phyloP scores from a whole-genome alignment of 2,329 filamentous ascomycete genomes.

The Trichoderma harzianum region DNA sequence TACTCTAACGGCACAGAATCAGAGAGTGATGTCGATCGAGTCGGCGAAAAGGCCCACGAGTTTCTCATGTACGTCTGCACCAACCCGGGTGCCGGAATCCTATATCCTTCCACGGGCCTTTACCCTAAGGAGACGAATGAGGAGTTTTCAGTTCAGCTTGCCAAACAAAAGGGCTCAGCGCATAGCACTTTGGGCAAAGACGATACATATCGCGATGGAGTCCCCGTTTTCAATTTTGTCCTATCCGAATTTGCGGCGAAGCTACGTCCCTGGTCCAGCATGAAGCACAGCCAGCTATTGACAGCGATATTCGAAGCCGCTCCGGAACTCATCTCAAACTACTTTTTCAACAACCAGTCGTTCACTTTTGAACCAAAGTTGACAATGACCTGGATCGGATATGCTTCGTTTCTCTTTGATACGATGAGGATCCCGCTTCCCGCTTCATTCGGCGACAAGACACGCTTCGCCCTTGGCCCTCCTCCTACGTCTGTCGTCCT shows the following conservation, averaged over 20 bases:
- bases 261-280: constrained; percentile 78
- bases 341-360: constrained; percentile 74
- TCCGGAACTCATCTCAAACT: constrained; percentile 84
- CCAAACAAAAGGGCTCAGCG: constrained; percentile 32
- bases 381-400: constrained; percentile 91
- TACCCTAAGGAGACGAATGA: constrained; percentile 72
- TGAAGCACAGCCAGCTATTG: constrained; percentile 76
- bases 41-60: constrained; percentile 68
- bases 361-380: constrained; percentile 90
- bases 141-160: constrained; percentile 27
- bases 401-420: constrained; percentile 83
- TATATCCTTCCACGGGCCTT: constrained; percentile 75
- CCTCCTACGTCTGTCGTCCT: constrained; percentile 76
- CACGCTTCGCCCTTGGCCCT: constrained; percentile 61
- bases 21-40: constrained; percentile 43
- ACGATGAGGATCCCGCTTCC: constrained; percentile 74
- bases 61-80: constrained; percentile 77
- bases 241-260: constrained; percentile 75
- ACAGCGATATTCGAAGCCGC: constrained; percentile 74
- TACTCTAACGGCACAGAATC: constrained; percentile 48
- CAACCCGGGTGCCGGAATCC: constrained; percentile 65
- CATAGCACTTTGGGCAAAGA: constrained; percentile 65
- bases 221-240: constrained; percentile 75
- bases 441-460: constrained; percentile 63
- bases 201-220: constrained; percentile 60